Percentiles rank a stretch among this genome's conserved stretches.
phyloP scores from a whole-genome alignment of 108 stramenopile genomes.

The Aurantiochytrium sp. region DNA sequence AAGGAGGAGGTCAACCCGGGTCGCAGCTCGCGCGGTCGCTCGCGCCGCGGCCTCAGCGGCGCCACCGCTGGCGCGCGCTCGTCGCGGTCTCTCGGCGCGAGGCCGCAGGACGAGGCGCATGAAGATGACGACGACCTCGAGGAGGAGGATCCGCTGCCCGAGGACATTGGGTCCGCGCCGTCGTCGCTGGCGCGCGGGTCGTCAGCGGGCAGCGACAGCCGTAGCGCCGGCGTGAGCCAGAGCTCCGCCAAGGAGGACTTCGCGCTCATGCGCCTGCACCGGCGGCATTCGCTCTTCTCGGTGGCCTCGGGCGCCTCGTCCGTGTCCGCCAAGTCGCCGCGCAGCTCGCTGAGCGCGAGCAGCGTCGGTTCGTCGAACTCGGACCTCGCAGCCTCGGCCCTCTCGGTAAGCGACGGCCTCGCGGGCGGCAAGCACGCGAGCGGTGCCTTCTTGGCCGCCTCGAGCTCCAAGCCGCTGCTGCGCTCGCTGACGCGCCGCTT shows the following conservation, averaged over 20 bases:
- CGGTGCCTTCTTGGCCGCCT: not conserved
- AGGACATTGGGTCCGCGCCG: too few species aligned
- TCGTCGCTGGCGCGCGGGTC: too few species aligned
- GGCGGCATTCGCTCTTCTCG: conserved; percentile 17
- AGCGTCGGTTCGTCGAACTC: not conserved
- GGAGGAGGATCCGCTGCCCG: not conserved
- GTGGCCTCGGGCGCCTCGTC: not conserved
- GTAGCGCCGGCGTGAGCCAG: not conserved
- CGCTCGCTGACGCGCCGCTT: not conserved
- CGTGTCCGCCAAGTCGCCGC: not conserved
- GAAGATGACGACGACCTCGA: not conserved
- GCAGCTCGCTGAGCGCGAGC: not conserved
- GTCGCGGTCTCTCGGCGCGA: not conserved
- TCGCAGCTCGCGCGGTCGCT: not conserved
- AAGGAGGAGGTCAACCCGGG: not conserved
- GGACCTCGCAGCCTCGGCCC: too few species aligned
- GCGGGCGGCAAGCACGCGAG: too few species aligned
- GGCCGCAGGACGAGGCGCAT: too few species aligned
- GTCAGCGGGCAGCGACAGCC: too few species aligned
- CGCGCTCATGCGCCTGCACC: not conserved
- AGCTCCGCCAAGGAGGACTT: not conserved
- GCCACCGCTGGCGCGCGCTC: too few species aligned
- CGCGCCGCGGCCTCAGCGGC: too few species aligned
- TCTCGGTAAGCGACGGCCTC: too few species aligned
- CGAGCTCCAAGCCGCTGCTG: not conserved